These are phyloP conservation scores for Candida tammaniensis DNA, from an alignment of 805 yeast genomes.

Conservation along the genomic window DNA sequence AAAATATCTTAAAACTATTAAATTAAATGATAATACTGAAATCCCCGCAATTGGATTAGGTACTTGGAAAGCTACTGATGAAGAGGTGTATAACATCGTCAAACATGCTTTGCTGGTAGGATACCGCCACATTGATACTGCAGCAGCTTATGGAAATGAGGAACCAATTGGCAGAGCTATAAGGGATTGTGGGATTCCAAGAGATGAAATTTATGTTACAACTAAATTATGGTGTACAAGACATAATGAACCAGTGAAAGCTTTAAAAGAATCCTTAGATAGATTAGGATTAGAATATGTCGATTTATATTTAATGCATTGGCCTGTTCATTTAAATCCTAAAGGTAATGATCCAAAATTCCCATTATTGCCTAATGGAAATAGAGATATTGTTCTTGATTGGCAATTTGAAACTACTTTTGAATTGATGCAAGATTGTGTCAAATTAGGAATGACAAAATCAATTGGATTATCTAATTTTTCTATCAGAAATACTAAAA, in stretches of 20 bases:
- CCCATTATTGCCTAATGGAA: conserved; percentile 36
- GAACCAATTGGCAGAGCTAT: conserved; percentile 56
- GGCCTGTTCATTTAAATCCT: conserved; percentile 58
- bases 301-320: conserved; percentile 76
- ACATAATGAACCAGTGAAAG: conserved; percentile 50
- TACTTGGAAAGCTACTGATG: conserved; percentile 64
- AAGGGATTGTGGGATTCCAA: conserved; percentile 57
- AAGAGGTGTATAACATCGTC: conserved; percentile 57
- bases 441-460: conserved; percentile 47
- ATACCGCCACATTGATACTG: conserved; percentile 77
- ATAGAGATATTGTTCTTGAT: conserved; percentile 28
- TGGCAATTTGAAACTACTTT: conserved; percentile 55
- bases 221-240: conserved; percentile 65
- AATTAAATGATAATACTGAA: conserved; percentile 52
- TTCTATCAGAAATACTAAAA: conserved; percentile 40
- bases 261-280: conserved; percentile 56
- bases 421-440: conserved; percentile 51
- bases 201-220: conserved; percentile 66
- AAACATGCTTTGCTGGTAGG: conserved; percentile 57
- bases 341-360: conserved; percentile 29
- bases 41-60: conserved; percentile 75
- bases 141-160: conserved; percentile 67
- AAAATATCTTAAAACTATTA: conserved; percentile 1
- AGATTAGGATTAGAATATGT: conserved; percentile 72
- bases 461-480: conserved; percentile 81